A percentile compares a stretch with the other conserved stretches of the same genome.
These are phyloP conservation scores for Daldinia childiae DNA, from an alignment of 495 filamentous ascomycete species.

Conservation along the genomic window DNA sequence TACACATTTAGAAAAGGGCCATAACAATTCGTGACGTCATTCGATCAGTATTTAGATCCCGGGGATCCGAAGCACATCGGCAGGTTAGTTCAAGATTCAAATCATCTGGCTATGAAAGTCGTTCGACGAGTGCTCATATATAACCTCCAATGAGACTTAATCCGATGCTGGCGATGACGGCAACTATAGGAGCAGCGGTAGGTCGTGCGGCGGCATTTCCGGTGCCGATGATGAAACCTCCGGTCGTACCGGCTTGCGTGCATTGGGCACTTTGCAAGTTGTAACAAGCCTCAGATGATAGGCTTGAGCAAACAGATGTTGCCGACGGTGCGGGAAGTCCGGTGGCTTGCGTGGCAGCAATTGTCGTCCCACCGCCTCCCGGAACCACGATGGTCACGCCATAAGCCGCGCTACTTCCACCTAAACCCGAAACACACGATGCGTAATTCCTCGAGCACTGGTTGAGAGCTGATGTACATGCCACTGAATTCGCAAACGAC, in stretches of 20 bases:
- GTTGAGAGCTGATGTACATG: slow-evolving; percentile 73
- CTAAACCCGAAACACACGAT: slow-evolving; percentile 68
- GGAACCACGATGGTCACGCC: slow-evolving; percentile 72
- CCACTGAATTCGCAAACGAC: slow-evolving; percentile 67
- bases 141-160: slow-evolving; percentile 39
- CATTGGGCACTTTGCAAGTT: slow-evolving; percentile 66
- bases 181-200: slow-evolving; percentile 41
- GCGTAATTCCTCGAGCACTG: slow-evolving; percentile 71
- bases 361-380: slow-evolving; percentile 61
- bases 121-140: slow-evolving; percentile 28
- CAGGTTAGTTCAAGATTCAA: background rate
- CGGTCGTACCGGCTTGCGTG: slow-evolving; percentile 47
- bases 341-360: slow-evolving; percentile 52
- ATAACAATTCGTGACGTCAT: slow-evolving; percentile 42
- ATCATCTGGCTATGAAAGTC: background rate
- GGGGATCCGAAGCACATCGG: background rate
- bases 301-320: slow-evolving; percentile 70
- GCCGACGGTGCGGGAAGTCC: slow-evolving; percentile 58
- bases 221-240: slow-evolving; percentile 40
- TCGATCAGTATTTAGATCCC: slow-evolving; percentile 6
- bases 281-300: slow-evolving; percentile 69
- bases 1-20: slow-evolving; percentile 32
- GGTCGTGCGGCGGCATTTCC: slow-evolving; percentile 38
- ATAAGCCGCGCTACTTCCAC: slow-evolving; percentile 59
- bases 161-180: slow-evolving; percentile 42